These are phyloP conservation scores for Colletotrichum eremochloae DNA, from an alignment of 2,329 filamentous ascomycete species.

Conservation along the genomic window DNA sequence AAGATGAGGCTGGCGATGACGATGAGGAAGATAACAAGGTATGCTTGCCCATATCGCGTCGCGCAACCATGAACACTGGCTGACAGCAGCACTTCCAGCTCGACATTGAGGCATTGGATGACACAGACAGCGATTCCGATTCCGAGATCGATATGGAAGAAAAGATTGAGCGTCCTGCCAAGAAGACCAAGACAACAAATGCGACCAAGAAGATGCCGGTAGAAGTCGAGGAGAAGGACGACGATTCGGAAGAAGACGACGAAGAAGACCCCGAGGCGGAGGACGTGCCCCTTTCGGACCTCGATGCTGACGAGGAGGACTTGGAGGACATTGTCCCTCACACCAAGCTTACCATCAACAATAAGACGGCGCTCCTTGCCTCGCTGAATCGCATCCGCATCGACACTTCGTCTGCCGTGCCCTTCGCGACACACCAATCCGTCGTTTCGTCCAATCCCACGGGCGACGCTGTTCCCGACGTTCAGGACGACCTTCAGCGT, in stretches of 20 bases:
- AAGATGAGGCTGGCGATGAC: conserved; percentile 47
- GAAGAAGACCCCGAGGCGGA: conserved; percentile 83
- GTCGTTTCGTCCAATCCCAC: conserved; percentile 77
- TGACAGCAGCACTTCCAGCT: conserved; percentile 52
- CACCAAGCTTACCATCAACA: conserved; percentile 97
- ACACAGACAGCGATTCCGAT: conserved; percentile 73
- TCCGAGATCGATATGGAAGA: conserved; percentile 83
- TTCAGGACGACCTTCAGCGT: conserved; percentile 91
- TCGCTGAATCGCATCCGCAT: conserved; percentile 84
- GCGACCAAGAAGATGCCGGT: conserved; percentile 49
- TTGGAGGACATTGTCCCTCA: conserved; percentile 89
- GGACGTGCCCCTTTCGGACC: conserved; percentile 90
- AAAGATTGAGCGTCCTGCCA: conserved; percentile 68
- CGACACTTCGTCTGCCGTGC: conserved; percentile 73
- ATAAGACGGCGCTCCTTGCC: conserved; percentile 86
- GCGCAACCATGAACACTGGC: not conserved
- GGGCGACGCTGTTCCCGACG: conserved; percentile 77
- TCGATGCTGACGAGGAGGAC: conserved; percentile 82
- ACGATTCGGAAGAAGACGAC: conserved; percentile 68
- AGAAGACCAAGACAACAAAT: conserved; percentile 61
- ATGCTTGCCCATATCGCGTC: conserved; percentile 13
- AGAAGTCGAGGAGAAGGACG: conserved; percentile 58
- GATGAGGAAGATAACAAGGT: conserved; percentile 45
- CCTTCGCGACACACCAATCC: conserved; percentile 87
- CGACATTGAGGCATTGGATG: conserved; percentile 69